Evolutionary conservation across 2,329 filamentous ascomycete genomes (phyloP).

Genomic region (Acephala macrosclerotiorum): DNA sequence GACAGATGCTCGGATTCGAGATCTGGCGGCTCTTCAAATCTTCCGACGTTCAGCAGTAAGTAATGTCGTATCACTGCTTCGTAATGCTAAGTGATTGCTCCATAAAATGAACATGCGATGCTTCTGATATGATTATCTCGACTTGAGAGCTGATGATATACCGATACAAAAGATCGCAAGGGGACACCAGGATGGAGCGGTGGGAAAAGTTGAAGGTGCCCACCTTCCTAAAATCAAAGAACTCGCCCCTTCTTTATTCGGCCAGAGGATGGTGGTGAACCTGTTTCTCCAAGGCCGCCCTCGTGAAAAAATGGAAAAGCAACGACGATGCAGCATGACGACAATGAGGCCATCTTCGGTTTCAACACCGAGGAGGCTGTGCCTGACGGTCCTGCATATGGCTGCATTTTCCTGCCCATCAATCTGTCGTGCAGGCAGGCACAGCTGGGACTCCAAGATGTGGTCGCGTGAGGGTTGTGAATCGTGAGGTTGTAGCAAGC

Average conservation of each 20-base stretch:
- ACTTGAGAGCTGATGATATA: slow-evolving; percentile 24
- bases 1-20: slow-evolving; percentile 30
- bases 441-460: slow-evolving; percentile 7
- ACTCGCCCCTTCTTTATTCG: slow-evolving; percentile 39
- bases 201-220: slow-evolving; percentile 35
- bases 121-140: slow-evolving; percentile 18
- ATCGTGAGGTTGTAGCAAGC: slow-evolving; percentile 6
- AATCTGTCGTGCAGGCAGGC: slow-evolving; percentile 19
- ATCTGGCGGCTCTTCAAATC: slow-evolving; percentile 23
- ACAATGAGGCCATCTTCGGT: slow-evolving; percentile 23
- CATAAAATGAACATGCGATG: slow-evolving; percentile 10
- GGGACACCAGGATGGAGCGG: slow-evolving; percentile 36
- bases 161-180: slow-evolving; percentile 38
- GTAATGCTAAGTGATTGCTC: slow-evolving; percentile 11
- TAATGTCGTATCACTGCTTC: slow-evolving; percentile 21
- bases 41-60: slow-evolving; percentile 15
- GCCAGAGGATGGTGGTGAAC: not conserved
- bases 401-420: slow-evolving; percentile 11
- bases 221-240: slow-evolving; percentile 42
- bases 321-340: slow-evolving; percentile 32
- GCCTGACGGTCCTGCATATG: slow-evolving; percentile 20
- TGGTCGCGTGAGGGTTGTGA: not conserved
- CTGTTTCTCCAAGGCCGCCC: not conserved
- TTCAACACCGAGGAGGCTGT: slow-evolving; percentile 23
- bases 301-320: slow-evolving; percentile 23